These are phyloP conservation scores for Fusarium sp. DNA, from an alignment of 2,329 filamentous ascomycete genomes.

Conservation along the genomic window DNA sequence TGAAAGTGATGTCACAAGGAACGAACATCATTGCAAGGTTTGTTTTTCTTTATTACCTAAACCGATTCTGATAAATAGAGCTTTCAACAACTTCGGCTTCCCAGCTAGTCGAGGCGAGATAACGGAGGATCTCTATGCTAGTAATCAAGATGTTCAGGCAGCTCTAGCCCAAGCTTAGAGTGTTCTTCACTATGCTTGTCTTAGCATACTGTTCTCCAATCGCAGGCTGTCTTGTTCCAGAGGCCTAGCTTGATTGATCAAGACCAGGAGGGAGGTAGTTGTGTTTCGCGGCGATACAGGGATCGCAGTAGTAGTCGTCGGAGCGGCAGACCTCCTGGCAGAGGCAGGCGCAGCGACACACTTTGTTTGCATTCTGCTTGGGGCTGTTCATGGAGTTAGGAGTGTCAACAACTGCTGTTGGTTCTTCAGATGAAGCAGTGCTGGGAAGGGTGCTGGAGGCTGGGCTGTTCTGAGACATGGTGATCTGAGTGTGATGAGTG, in stretches of 20 bases:
- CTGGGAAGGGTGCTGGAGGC: rapidly evolving
- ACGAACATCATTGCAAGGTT: rapidly evolving
- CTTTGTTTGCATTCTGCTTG: neutral
- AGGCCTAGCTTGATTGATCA: neutral
- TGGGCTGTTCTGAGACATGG: neutral
- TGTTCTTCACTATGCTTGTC: too few relatives aligned
- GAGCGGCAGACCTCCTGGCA: neutral
- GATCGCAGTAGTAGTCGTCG: neutral
- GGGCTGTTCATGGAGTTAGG: rapidly evolving
- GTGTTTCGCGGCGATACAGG: rapidly evolving
- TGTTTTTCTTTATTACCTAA: rapidly evolving
- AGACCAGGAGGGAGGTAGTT: neutral
- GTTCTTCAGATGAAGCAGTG: rapidly evolving
- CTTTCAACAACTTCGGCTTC: too few relatives aligned
- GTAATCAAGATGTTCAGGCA: neutral
- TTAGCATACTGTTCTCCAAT: rapidly evolving
- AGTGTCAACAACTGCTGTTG: rapidly evolving
- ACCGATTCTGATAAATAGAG: too few relatives aligned
- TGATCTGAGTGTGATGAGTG: neutral
- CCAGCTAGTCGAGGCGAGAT: too few relatives aligned
- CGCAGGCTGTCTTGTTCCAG: rapidly evolving
- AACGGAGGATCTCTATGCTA: rapidly evolving
- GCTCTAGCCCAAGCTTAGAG: rapidly evolving
- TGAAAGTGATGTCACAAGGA: neutral
- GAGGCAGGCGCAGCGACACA: neutral